phyloP scores from a whole-genome alignment of 306 rosid species.

The Luffa aegyptiaca region DNA sequence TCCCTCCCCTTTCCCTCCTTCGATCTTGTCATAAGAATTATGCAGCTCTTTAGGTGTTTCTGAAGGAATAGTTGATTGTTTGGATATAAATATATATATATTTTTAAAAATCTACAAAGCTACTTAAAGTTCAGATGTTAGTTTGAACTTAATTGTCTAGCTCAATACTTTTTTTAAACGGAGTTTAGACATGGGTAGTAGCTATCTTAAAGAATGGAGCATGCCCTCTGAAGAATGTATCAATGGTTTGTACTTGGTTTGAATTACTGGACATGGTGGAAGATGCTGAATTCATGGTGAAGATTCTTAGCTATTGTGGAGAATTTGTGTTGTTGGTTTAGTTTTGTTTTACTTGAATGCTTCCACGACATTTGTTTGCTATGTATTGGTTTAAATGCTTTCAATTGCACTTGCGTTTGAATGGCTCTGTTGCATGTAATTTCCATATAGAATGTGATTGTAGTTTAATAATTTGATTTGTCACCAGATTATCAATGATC shows the following conservation, averaged over 20 bases:
- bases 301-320: background rate
- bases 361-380: background rate
- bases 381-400: background rate
- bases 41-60: background rate
- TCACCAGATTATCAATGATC: slow-evolving; percentile 76
- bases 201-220: background rate
- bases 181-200: background rate
- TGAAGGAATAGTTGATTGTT: background rate
- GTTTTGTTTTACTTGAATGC: background rate
- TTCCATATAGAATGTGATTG: background rate
- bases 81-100: background rate
- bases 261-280: background rate
- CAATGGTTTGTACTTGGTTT: background rate
- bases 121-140: background rate
- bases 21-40: background rate
- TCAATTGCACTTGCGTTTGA: background rate
- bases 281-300: background rate
- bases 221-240: background rate
- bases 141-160: background rate
- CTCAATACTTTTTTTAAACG: background rate
- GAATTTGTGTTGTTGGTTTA: background rate
- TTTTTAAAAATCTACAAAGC: background rate
- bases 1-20: background rate
- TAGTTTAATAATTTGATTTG: background rate
- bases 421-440: background rate